Conservation (phyloP, 164 flowering plant genomes). For the Vitis cinerea region DNA sequence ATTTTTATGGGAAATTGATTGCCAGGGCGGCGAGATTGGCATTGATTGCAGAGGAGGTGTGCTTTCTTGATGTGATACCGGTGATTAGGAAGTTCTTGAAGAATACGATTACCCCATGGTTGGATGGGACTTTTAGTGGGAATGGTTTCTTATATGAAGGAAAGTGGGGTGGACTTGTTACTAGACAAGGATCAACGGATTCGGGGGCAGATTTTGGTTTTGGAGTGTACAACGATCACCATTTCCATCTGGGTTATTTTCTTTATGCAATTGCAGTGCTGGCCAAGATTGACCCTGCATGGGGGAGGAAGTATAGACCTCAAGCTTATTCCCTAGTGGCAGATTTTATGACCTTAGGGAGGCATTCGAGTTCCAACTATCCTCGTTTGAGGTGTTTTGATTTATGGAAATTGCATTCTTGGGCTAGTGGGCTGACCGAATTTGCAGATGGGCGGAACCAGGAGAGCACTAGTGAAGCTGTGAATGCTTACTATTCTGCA, state of each 20-base stretch:
- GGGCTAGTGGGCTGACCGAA: conserved; percentile 88
- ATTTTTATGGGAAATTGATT: conserved; percentile 81
- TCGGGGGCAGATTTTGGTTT: conserved; percentile 87
- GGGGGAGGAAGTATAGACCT: conserved; percentile 83
- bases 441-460: conserved; percentile 85
- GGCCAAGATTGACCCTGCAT: conserved; percentile 71
- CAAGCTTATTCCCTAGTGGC: conserved; percentile 82
- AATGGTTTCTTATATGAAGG: conserved; percentile 79
- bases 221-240: conserved; percentile 89
- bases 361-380: conserved; percentile 37
- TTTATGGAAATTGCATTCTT: conserved; percentile 82
- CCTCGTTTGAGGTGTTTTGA: conserved; percentile 82
- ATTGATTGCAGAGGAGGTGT: conserved; percentile 85
- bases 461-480: conserved; percentile 89
- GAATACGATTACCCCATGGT: conserved; percentile 80
- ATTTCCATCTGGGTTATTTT: conserved; percentile 84
- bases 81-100: conserved; percentile 49
- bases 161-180: conserved; percentile 89
- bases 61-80: conserved; percentile 55
- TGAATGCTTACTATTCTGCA: conserved; percentile 85
- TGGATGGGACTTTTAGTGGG: conserved; percentile 68
- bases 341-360: conserved; percentile 73
- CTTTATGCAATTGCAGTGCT: conserved; percentile 85
- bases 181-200: conserved; percentile 64
- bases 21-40: conserved; percentile 93